phyloP scores from a whole-genome alignment of 352 stramenopile genomes.

The Sclerospora graminicola region DNA sequence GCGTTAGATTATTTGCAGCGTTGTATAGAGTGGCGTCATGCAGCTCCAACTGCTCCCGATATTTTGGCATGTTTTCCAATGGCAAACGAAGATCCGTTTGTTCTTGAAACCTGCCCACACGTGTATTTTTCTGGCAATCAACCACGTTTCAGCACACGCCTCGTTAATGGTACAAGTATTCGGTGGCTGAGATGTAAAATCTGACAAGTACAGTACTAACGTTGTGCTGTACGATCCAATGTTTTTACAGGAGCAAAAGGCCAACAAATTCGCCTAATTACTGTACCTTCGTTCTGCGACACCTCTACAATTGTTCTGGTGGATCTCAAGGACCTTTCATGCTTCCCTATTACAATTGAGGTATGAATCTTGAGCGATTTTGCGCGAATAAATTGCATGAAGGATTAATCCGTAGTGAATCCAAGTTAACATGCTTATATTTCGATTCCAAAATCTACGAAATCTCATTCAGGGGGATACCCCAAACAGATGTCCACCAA shows the following conservation, averaged over 20 bases:
- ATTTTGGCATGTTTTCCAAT: conserved; percentile 88
- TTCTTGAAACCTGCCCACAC: conserved; percentile 78
- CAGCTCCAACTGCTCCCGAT: conserved; percentile 90
- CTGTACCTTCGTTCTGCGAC: conserved; percentile 83
- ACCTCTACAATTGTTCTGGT: conserved; percentile 88
- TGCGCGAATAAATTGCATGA: no score
- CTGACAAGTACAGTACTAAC: conserved; percentile 3
- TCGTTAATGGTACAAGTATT: conserved; percentile 36
- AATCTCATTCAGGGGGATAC: no score
- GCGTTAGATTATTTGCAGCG: conserved; percentile 47
- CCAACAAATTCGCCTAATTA: conserved; percentile 71
- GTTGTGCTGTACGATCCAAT: not conserved
- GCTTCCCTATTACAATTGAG: conserved; percentile 48
- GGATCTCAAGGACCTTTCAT: conserved; percentile 78
- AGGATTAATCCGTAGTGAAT: no score
- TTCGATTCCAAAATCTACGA: no score
- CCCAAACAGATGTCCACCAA: no score
- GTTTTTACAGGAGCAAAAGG: conserved; percentile 22
- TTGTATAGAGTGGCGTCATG: conserved; percentile 85
- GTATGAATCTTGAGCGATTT: no score
- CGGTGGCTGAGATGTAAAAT: not conserved
- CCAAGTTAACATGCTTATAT: no score
- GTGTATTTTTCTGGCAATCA: conserved; percentile 92
- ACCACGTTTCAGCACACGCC: conserved; percentile 67
- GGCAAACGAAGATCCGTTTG: conserved; percentile 86